Conservation (phyloP, 2,329 filamentous ascomycete genomes). For the Lachnellula occidentalis region DNA sequence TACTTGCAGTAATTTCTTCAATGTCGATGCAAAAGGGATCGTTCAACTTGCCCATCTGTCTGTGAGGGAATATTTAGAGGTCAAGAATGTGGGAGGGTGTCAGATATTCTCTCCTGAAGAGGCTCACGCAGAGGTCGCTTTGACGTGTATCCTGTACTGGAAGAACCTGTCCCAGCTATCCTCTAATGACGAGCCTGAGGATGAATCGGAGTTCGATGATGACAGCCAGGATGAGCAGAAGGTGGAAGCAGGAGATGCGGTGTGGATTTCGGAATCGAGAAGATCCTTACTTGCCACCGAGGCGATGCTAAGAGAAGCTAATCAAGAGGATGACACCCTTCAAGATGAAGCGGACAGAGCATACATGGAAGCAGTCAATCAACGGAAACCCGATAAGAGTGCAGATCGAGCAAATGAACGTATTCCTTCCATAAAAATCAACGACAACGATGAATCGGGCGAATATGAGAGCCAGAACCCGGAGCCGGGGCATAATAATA, state of each 20-base stretch:
- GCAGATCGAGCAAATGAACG: constrained; percentile 23
- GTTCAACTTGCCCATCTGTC: constrained; percentile 14
- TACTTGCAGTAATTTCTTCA: constrained; percentile 12
- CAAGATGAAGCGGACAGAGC: constrained; percentile 48
- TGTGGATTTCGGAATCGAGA: too few species aligned
- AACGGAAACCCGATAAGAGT: constrained; percentile 42
- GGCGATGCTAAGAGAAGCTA: not conserved
- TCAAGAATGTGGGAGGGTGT: constrained; percentile 5
- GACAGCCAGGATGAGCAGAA: too few species aligned
- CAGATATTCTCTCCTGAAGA: constrained; percentile 7
- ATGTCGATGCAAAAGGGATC: constrained; percentile 8
- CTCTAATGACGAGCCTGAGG: too few species aligned
- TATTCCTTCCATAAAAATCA: too few species aligned
- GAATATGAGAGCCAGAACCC: too few species aligned
- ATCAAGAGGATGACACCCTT: constrained; percentile 34
- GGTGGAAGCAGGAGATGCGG: too few species aligned
- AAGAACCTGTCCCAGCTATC: too few species aligned
- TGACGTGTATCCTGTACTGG: constrained; percentile 6
- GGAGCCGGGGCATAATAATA: too few species aligned
- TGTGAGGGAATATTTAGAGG: constrained; percentile 13
- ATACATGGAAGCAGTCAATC: constrained; percentile 46
- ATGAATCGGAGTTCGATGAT: too few species aligned
- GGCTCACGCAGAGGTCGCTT: constrained; percentile 6
- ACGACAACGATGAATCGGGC: too few species aligned
- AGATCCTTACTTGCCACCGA: too few species aligned